phyloP scores from a whole-genome alignment of 2,329 filamentous ascomycete species.

The Fusarium gaditjirri region DNA sequence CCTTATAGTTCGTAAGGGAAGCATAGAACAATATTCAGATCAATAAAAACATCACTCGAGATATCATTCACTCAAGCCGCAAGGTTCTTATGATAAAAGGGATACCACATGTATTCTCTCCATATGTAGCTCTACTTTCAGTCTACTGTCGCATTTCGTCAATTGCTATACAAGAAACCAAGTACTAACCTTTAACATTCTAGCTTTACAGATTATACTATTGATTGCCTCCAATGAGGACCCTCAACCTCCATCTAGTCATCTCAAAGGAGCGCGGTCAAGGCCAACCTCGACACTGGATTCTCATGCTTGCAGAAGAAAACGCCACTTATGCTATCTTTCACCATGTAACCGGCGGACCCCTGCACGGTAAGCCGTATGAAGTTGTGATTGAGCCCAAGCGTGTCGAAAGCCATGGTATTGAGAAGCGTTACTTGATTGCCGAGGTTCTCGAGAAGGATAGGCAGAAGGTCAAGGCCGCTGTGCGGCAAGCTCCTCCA shows the following conservation, averaged over 20 bases:
- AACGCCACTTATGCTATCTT: not conserved
- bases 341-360: not conserved
- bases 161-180: not conserved
- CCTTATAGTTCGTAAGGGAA: too few species aligned
- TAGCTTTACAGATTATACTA: not conserved
- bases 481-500: not conserved
- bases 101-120: too few species aligned
- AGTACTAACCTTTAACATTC: fast-evolving
- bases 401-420: not conserved
- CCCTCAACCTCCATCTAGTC: not conserved
- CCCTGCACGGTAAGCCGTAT: not conserved
- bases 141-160: not conserved
- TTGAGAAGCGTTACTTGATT: not conserved
- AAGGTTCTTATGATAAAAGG: not conserved
- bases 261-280: not conserved
- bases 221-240: not conserved
- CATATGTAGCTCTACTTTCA: not conserved
- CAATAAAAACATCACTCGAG: fast-evolving
- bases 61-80: not conserved
- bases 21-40: fast-evolving
- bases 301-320: not conserved
- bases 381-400: not conserved
- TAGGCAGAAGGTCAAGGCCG: not conserved
- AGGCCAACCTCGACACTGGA: not conserved
- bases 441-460: not conserved